Evolutionary conservation across 2,329 filamentous ascomycete species (phyloP).

Genomic region (Zymoseptoria passerinii): DNA sequence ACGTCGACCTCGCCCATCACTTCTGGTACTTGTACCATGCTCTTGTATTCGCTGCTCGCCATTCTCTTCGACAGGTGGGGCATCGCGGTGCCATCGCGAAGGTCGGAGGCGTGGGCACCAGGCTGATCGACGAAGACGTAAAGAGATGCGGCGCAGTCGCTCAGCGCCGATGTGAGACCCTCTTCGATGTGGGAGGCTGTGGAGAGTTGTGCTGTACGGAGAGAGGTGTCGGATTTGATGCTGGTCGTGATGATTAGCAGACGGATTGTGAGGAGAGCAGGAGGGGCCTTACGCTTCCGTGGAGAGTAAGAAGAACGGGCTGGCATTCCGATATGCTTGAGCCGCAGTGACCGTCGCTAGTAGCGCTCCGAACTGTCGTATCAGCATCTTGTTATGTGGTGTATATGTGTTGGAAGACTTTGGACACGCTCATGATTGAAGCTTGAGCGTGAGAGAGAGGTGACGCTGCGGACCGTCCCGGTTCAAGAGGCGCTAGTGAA

Average conservation of each 20-base stretch:
- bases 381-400: constrained; percentile 17
- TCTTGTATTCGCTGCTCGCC: constrained; percentile 27
- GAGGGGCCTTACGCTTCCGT: constrained; percentile 59
- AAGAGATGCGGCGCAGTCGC: constrained; percentile 36
- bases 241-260: constrained; percentile 17
- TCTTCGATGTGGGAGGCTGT: constrained; percentile 20
- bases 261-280: constrained; percentile 4
- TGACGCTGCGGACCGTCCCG: background rate
- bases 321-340: constrained; percentile 51
- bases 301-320: constrained; percentile 79
- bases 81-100: constrained; percentile 38
- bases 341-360: constrained; percentile 31
- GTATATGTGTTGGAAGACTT: background rate
- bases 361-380: constrained; percentile 16
- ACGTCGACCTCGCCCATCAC: constrained; percentile 44
- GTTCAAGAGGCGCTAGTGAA: background rate
- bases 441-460: background rate
- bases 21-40: constrained; percentile 41
- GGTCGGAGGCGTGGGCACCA: constrained; percentile 62
- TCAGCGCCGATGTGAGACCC: constrained; percentile 34
- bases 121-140: constrained; percentile 76
- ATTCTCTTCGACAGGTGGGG: constrained; percentile 47
- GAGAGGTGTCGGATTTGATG: constrained; percentile 5
- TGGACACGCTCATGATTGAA: background rate
- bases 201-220: constrained; percentile 22